Conservation (phyloP, 2,329 filamentous ascomycete species). For the Albophoma yamanashiensis region DNA sequence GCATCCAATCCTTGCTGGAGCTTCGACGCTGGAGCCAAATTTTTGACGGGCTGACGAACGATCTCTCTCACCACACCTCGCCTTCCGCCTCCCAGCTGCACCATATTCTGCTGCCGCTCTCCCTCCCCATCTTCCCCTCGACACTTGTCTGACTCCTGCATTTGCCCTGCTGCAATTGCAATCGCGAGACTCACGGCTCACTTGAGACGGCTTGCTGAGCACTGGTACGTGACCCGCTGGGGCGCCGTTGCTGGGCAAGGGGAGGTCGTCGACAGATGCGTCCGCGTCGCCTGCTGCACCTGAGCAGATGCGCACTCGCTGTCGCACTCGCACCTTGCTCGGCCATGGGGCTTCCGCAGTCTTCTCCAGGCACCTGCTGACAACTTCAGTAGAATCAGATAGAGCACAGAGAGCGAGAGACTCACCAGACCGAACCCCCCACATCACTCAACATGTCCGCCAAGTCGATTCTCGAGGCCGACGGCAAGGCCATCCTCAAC, state of each 20-base stretch:
- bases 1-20: constrained; percentile 5
- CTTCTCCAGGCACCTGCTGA: constrained; percentile 4
- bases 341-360: not conserved
- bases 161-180: constrained; percentile 2
- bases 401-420: constrained; percentile 3
- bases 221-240: constrained; percentile 5
- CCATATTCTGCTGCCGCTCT: not conserved
- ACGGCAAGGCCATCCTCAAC: constrained; percentile 99
- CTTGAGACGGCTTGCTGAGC: constrained; percentile 6
- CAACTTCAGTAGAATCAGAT: not conserved
- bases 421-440: not conserved
- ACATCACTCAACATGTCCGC: constrained; percentile 36
- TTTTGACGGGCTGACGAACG: constrained; percentile 9
- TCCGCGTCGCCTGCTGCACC: not conserved
- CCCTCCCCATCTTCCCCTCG: constrained; percentile 1
- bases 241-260: not conserved
- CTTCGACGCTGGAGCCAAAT: constrained; percentile 9
- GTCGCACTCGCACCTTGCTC: not conserved
- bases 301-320: not conserved
- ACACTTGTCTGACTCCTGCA: not conserved
- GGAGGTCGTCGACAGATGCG: not conserved
- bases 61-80: constrained; percentile 3
- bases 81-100: constrained; percentile 5
- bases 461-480: constrained; percentile 96
- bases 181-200: constrained; percentile 1